phyloP scores from a whole-genome alignment of 2,329 filamentous ascomycete species.

The Arthrobotrys sinensis region DNA sequence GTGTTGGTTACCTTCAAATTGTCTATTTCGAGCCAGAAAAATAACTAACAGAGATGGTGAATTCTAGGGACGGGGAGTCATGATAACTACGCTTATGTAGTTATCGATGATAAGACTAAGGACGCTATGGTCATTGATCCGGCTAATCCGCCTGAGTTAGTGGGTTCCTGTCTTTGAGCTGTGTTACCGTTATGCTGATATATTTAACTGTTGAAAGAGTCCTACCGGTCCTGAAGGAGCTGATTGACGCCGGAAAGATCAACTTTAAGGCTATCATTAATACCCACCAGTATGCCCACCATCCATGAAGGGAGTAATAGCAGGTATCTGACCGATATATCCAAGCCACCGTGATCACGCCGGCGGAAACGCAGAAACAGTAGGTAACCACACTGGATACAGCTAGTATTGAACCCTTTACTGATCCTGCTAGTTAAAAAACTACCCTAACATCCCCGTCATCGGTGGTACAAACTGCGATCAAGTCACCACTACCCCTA shows the following conservation, averaged over 20 bases:
- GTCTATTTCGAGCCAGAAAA: no score
- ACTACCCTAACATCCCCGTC: conserved; percentile 78
- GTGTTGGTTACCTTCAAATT: conserved; percentile 75
- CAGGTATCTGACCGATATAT: neutral
- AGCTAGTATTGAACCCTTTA: neutral
- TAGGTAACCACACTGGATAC: conserved; percentile 67
- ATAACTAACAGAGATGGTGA: conserved; percentile 11
- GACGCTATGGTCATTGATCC: conserved; percentile 86
- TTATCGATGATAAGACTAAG: conserved; percentile 82
- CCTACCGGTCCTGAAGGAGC: conserved; percentile 78
- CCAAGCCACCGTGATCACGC: conserved; percentile 93
- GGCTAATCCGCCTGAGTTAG: conserved; percentile 82
- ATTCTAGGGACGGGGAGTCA: conserved; percentile 79
- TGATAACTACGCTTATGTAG: conserved; percentile 89
- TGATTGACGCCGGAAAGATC: conserved; percentile 79
- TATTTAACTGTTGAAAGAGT: conserved; percentile 69
- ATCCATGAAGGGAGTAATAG: neutral
- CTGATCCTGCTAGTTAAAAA: conserved; percentile 70
- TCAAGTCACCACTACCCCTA: conserved; percentile 82
- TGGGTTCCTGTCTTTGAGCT: neutral
- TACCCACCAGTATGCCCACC: conserved; percentile 85
- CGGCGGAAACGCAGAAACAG: conserved; percentile 88
- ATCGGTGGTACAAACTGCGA: conserved; percentile 91
- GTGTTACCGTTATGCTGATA: neutral
- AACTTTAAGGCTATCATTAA: conserved; percentile 93